A percentile compares a stretch with the other conserved stretches of the same genome.
Conservation (phyloP, 495 filamentous ascomycete species). For the Xylaria intraflava region DNA sequence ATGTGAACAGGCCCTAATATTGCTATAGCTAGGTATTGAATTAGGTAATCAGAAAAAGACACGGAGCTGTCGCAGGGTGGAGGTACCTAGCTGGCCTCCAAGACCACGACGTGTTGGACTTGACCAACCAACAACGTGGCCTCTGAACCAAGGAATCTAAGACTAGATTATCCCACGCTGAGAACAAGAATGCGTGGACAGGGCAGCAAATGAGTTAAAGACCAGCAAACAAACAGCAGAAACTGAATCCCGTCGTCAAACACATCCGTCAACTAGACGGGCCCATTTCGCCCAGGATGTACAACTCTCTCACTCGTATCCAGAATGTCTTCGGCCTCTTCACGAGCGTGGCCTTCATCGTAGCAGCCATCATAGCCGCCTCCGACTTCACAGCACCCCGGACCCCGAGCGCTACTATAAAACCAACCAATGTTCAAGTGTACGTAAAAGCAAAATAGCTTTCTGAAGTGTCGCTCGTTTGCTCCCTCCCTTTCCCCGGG, state of each 20-base stretch:
- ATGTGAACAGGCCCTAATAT: no score
- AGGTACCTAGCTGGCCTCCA: no score
- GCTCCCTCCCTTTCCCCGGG: neutral
- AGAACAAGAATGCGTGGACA: neutral
- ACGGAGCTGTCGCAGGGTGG: no score
- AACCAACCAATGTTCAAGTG: constrained; percentile 78
- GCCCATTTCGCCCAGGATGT: constrained; percentile 53
- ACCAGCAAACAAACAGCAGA: neutral
- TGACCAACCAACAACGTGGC: no score
- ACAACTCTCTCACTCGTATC: constrained; percentile 71
- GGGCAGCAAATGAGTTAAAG: neutral
- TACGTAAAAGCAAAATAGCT: constrained; percentile 39
- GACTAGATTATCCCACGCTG: neutral
- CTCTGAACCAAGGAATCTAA: no score
- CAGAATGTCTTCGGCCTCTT: constrained; percentile 98
- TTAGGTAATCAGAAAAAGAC: no score
- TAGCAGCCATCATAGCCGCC: constrained; percentile 70
- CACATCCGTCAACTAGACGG: neutral
- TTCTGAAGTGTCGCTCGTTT: neutral
- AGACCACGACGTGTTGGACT: no score
- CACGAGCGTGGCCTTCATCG: constrained; percentile 81
- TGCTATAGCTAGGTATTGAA: no score
- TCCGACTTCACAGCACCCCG: constrained; percentile 70
- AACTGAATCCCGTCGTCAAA: neutral
- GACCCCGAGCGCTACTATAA: constrained; percentile 55